Percentiles rank a stretch among this genome's conserved stretches.
Conservation (phyloP, 331 rosid genomes). For the Telfairia occidentalis region DNA sequence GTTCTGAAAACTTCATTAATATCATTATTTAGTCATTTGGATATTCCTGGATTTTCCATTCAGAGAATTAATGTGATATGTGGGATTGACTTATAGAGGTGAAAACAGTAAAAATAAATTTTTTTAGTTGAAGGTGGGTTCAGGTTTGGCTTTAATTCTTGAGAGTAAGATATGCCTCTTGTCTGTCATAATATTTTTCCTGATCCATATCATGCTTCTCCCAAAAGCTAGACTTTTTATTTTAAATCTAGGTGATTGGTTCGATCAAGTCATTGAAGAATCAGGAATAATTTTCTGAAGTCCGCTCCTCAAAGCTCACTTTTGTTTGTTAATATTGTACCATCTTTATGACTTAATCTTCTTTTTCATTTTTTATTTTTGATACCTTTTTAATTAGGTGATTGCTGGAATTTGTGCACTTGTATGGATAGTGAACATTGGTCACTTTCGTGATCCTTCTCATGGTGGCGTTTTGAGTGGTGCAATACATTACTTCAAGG, state of each 20-base stretch:
- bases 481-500: slow-evolving; percentile 99
- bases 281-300: not conserved
- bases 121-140: not conserved
- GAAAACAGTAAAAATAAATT: not conserved
- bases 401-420: slow-evolving; percentile 91
- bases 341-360: not conserved
- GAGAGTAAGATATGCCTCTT: not conserved
- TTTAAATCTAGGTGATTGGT: not conserved
- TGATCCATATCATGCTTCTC: not conserved
- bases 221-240: not conserved
- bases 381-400: slow-evolving; percentile 41
- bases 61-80: not conserved
- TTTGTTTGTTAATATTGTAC: not conserved
- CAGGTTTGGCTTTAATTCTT: not conserved
- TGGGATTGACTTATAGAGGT: not conserved
- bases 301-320: not conserved
- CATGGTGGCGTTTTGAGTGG: slow-evolving; percentile 95
- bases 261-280: not conserved
- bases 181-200: not conserved
- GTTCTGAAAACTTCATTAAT: not conserved
- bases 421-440: slow-evolving; percentile 96
- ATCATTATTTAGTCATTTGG: not conserved
- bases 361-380: not conserved
- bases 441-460: slow-evolving; percentile 93
- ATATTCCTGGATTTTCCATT: not conserved